A percentile compares a stretch with the other conserved stretches of the same genome.
Evolutionary conservation across 1,139 yeast genomes (phyloP).

Genomic region (Lodderomyces parapsilosis): DNA sequence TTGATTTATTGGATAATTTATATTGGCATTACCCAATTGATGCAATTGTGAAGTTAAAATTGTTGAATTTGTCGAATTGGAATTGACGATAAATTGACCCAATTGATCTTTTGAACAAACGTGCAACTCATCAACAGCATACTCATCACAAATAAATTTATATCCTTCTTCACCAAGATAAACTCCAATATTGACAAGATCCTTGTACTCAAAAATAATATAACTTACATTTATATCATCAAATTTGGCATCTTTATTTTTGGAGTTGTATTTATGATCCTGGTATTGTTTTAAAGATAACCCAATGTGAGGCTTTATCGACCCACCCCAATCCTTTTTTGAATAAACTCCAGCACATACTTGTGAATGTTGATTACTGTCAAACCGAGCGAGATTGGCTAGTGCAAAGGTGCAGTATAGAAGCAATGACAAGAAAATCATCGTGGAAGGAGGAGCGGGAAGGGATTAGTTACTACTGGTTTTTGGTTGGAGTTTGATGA

Average conservation of each 20-base stretch:
- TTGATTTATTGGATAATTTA: slow-evolving; percentile 60
- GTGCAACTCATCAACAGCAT: slow-evolving; percentile 55
- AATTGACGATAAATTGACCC: slow-evolving; percentile 61
- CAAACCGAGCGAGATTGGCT: slow-evolving; percentile 53
- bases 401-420: slow-evolving; percentile 9
- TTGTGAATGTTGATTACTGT: slow-evolving; percentile 49
- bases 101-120: slow-evolving; percentile 53
- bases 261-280: slow-evolving; percentile 33
- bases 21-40: slow-evolving; percentile 57
- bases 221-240: slow-evolving; percentile 54
- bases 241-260: slow-evolving; percentile 21
- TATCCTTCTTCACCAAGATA: slow-evolving; percentile 27
- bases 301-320: slow-evolving; percentile 59
- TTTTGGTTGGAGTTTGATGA: too few relatives aligned
- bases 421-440: neutral
- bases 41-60: slow-evolving; percentile 57
- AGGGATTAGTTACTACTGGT: neutral
- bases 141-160: slow-evolving; percentile 74
- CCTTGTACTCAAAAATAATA: slow-evolving; percentile 81
- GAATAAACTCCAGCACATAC: slow-evolving; percentile 90
- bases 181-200: slow-evolving; percentile 67
- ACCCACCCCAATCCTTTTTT: slow-evolving; percentile 85
- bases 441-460: neutral
- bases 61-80: slow-evolving; percentile 47
- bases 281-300: slow-evolving; percentile 41